Conservation (phyloP, 129 eudicot genomes). For the Artemisia tridentata region DNA sequence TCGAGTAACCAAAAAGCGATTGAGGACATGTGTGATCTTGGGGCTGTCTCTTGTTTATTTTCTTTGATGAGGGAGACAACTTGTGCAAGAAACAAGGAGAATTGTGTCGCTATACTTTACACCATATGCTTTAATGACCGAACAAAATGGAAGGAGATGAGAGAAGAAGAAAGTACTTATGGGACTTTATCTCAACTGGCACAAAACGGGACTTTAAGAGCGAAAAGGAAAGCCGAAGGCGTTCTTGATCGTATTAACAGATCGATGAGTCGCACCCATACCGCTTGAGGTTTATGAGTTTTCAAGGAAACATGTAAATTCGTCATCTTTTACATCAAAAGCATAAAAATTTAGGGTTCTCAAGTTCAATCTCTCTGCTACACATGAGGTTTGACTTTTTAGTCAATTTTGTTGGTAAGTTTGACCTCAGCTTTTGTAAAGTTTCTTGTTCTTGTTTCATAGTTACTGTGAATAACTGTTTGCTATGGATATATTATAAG, state of each 20-base stretch:
- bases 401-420: slow-evolving; percentile 19
- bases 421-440: slow-evolving; percentile 37
- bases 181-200: slow-evolving; percentile 69
- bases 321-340: slow-evolving; percentile 8
- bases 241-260: slow-evolving; percentile 77
- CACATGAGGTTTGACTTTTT: slow-evolving; percentile 12
- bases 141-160: slow-evolving; percentile 65
- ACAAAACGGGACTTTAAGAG: slow-evolving; percentile 74
- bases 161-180: slow-evolving; percentile 61
- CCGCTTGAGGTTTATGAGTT: slow-evolving; percentile 51
- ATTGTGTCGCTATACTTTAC: slow-evolving; percentile 58
- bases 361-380: slow-evolving; percentile 7
- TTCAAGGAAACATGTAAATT: slow-evolving; percentile 54
- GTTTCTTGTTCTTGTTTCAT: slow-evolving; percentile 26
- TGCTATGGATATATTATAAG: slow-evolving; percentile 18
- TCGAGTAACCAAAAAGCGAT: slow-evolving; percentile 66
- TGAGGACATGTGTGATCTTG: slow-evolving; percentile 74
- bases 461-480: slow-evolving; percentile 49
- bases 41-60: slow-evolving; percentile 63
- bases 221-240: slow-evolving; percentile 82
- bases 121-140: slow-evolving; percentile 66
- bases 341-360: slow-evolving; percentile 12
- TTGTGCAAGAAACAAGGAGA: slow-evolving; percentile 75
- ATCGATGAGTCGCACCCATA: slow-evolving; percentile 61
- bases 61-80: slow-evolving; percentile 55